phyloP scores from a whole-genome alignment of 1,139 yeast species.

The Yamadazyma epiphylla region DNA sequence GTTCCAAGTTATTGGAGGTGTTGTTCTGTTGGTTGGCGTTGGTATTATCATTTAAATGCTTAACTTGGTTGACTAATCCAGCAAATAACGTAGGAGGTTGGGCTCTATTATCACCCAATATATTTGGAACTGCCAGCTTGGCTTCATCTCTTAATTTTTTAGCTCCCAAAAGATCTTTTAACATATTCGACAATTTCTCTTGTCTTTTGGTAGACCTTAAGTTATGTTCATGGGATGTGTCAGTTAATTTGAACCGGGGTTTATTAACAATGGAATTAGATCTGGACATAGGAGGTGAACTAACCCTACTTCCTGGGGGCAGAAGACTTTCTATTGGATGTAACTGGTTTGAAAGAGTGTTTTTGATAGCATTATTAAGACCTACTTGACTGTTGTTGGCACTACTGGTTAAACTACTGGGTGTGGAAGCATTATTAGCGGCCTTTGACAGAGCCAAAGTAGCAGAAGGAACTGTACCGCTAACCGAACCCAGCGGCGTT shows the following conservation, averaged over 20 bases:
- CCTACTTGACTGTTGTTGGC: neutral
- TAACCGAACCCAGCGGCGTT: neutral
- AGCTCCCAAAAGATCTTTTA: conserved; percentile 80
- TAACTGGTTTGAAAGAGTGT: no score
- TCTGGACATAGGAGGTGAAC: conserved; percentile 13
- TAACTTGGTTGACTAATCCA: conserved; percentile 71
- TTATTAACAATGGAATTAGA: conserved; percentile 10
- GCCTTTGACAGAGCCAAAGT: neutral
- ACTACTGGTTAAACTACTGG: neutral
- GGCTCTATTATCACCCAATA: conserved; percentile 18
- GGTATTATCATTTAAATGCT: conserved; percentile 21
- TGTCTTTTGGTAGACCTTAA: conserved; percentile 77
- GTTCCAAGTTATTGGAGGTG: conserved; percentile 19
- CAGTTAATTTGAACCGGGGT: conserved; percentile 52
- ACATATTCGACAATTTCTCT: conserved; percentile 82
- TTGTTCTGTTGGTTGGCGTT: conserved; percentile 1
- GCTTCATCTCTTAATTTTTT: conserved; percentile 80
- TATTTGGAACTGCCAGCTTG: conserved; percentile 77
- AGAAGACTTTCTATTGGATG: neutral
- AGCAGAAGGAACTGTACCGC: neutral
- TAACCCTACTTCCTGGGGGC: conserved; percentile 3
- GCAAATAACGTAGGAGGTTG: conserved; percentile 78
- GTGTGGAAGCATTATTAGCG: neutral
- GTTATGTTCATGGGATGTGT: conserved; percentile 72
- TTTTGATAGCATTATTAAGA: neutral